A percentile compares a stretch with the other conserved stretches of the same genome.
Conservation (phyloP, 2,329 filamentous ascomycete genomes). For the Blastomyces parvus region DNA sequence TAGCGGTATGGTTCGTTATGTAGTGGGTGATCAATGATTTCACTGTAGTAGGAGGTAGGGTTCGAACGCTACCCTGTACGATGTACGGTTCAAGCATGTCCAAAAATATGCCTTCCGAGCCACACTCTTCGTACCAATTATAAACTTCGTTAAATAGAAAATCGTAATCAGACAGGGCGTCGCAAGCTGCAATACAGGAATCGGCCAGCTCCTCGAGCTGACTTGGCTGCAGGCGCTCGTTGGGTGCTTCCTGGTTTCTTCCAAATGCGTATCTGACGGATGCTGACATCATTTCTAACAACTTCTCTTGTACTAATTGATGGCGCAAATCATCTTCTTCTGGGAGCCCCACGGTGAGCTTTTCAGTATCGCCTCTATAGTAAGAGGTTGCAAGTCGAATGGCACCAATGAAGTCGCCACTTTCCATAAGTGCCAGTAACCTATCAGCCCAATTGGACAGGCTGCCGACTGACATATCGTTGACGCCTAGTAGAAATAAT, state of each 20-base stretch:
- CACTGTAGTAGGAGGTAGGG: constrained; percentile 70
- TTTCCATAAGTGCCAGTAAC: constrained; percentile 85
- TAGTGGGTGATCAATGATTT: constrained; percentile 80
- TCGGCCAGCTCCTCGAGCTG: constrained; percentile 70
- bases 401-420: constrained; percentile 88
- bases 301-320: constrained; percentile 72
- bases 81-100: constrained; percentile 85
- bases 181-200: constrained; percentile 73
- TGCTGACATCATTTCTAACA: constrained; percentile 86
- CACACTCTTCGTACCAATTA: constrained; percentile 74
- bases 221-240: constrained; percentile 44
- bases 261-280: constrained; percentile 84
- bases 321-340: constrained; percentile 70
- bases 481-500: constrained; percentile 85
- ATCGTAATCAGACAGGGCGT: constrained; percentile 65
- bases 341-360: constrained; percentile 84
- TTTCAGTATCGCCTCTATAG: constrained; percentile 84
- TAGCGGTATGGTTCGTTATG: constrained; percentile 63
- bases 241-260: constrained; percentile 44
- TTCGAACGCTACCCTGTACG: constrained; percentile 62
- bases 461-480: constrained; percentile 80
- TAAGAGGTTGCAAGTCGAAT: constrained; percentile 87
- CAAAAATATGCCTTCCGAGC: constrained; percentile 65
- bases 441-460: constrained; percentile 97
- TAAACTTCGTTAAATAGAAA: constrained; percentile 90